phyloP scores from a whole-genome alignment of 768 basidiomycete genomes.

The Lanmaoa pseudosensibilis region DNA sequence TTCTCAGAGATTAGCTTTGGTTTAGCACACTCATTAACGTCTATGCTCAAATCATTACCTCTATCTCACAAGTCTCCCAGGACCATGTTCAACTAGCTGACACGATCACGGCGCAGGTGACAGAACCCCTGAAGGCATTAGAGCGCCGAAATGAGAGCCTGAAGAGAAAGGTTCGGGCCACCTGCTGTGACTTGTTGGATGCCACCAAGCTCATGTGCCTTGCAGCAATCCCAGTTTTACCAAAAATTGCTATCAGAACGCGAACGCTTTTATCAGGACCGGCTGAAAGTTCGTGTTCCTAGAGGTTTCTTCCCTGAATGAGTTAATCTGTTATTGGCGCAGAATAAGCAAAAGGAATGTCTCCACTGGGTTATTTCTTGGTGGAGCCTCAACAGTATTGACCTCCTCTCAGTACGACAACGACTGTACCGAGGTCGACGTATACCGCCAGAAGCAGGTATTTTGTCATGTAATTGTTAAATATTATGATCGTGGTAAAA shows the following conservation, averaged over 20 bases:
- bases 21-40: constrained; percentile 71
- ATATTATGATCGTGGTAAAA: constrained; percentile 3
- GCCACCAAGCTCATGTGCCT: constrained; percentile 11
- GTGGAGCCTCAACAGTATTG: not conserved
- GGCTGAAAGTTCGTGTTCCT: constrained; percentile 56
- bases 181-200: not conserved
- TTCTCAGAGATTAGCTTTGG: constrained; percentile 16
- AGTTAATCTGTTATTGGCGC: constrained; percentile 4
- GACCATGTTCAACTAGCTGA: constrained; percentile 73
- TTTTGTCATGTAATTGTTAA: not conserved
- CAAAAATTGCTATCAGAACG: constrained; percentile 70
- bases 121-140: constrained; percentile 59
- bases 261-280: constrained; percentile 66
- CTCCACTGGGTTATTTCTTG: not conserved
- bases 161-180: constrained; percentile 58
- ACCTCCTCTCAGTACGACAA: constrained; percentile 64
- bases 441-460: constrained; percentile 77
- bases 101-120: constrained; percentile 54
- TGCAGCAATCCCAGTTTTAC: constrained; percentile 67
- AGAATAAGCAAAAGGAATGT: constrained; percentile 36
- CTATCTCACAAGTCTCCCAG: constrained; percentile 59
- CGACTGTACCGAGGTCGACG: constrained; percentile 71
- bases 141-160: constrained; percentile 64
- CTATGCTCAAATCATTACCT: constrained; percentile 64
- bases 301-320: not conserved